phyloP scores from a whole-genome alignment of 2,329 filamentous ascomycete genomes.

The Botryotinia calthae region DNA sequence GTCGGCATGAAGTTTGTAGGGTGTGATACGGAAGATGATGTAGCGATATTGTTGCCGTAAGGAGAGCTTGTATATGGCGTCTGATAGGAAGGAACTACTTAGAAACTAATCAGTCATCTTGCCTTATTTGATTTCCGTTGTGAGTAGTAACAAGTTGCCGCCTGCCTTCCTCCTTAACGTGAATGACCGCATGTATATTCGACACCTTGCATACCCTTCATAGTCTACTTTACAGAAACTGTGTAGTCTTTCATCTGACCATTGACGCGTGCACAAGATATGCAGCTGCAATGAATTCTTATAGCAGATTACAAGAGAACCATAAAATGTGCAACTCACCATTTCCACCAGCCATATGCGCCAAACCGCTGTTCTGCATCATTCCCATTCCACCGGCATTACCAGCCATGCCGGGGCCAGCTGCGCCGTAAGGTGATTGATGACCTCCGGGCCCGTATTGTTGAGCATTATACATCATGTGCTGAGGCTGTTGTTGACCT shows the following conservation, averaged over 20 bases:
- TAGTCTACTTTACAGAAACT: neutral
- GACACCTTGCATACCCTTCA: slow-evolving; percentile 3
- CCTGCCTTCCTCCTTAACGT: slow-evolving; percentile 7
- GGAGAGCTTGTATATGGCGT: slow-evolving; percentile 56
- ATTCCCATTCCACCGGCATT: slow-evolving; percentile 46
- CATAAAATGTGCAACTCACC: slow-evolving; percentile 36
- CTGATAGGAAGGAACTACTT: slow-evolving; percentile 54
- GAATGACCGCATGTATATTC: slow-evolving; percentile 2
- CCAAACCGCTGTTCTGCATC: slow-evolving; percentile 51
- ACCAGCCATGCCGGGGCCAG: slow-evolving; percentile 33
- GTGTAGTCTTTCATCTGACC: neutral
- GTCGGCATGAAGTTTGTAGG: slow-evolving; percentile 58
- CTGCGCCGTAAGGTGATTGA: slow-evolving; percentile 33
- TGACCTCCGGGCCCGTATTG: slow-evolving; percentile 31
- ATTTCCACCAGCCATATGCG: slow-evolving; percentile 37
- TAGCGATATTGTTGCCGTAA: slow-evolving; percentile 46
- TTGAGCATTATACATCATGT: slow-evolving; percentile 57
- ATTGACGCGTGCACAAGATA: slow-evolving; percentile 8
- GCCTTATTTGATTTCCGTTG: slow-evolving; percentile 24
- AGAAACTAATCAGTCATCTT: slow-evolving; percentile 33
- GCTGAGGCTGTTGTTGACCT: slow-evolving; percentile 40
- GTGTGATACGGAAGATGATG: slow-evolving; percentile 44
- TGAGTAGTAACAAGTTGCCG: slow-evolving; percentile 21
- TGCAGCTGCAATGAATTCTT: slow-evolving; percentile 8
- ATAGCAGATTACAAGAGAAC: slow-evolving; percentile 3